Evolutionary conservation across 2,329 filamentous ascomycete genomes (phyloP).

Genomic region (Leptoxyphium fumago): DNA sequence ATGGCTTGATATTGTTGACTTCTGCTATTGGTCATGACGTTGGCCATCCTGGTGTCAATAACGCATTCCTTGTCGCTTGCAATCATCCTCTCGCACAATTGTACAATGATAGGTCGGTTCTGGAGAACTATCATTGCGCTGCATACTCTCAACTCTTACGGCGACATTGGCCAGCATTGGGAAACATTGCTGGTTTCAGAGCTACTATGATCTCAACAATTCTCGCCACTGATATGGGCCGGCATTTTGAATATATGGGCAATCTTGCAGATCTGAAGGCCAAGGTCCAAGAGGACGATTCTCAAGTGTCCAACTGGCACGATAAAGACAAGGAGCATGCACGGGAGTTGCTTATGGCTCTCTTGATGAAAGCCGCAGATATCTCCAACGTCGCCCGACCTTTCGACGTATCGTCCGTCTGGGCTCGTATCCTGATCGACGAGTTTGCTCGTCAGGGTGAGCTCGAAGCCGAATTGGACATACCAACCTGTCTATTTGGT

Average conservation of each 20-base stretch:
- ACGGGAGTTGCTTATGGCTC: slow-evolving; percentile 67
- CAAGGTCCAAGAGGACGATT: slow-evolving; percentile 53
- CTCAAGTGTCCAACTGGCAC: slow-evolving; percentile 56
- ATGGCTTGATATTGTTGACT: slow-evolving; percentile 76
- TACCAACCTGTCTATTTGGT: slow-evolving; percentile 73
- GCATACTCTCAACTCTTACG: slow-evolving; percentile 93
- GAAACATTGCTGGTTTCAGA: slow-evolving; percentile 64
- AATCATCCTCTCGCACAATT: slow-evolving; percentile 87
- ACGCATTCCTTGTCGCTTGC: slow-evolving; percentile 81
- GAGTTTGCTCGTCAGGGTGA: slow-evolving; percentile 87
- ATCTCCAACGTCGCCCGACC: slow-evolving; percentile 93
- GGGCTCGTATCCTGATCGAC: slow-evolving; percentile 88
- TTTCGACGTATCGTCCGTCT: slow-evolving; percentile 67
- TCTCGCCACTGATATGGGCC: slow-evolving; percentile 88
- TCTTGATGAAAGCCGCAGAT: slow-evolving; percentile 95
- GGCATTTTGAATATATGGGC: slow-evolving; percentile 95
- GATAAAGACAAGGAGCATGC: slow-evolving; percentile 61
- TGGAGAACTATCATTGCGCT: slow-evolving; percentile 95
- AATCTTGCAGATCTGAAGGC: slow-evolving; percentile 68
- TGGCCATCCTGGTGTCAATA: slow-evolving; percentile 94
- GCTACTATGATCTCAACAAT: slow-evolving; percentile 96
- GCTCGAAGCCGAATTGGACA: slow-evolving; percentile 79
- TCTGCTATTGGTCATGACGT: slow-evolving; percentile 98
- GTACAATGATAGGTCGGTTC: slow-evolving; percentile 91
- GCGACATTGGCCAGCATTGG: slow-evolving; percentile 76